Conservation (phyloP, 768 basidiomycete genomes). For the Phylloporus scabripes region DNA sequence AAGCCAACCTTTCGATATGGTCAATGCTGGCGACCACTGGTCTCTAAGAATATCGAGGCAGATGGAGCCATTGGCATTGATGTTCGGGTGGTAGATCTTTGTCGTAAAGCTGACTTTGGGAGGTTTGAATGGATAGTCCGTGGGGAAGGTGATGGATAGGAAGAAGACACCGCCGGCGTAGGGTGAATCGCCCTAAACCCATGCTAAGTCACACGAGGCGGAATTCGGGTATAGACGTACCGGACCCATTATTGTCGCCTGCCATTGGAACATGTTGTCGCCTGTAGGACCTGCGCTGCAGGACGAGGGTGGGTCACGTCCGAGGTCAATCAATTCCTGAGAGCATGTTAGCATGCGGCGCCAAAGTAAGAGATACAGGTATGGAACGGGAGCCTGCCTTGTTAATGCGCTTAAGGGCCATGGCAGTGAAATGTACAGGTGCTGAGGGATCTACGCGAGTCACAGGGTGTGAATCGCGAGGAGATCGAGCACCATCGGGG, state of each 20-base stretch:
- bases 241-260: slow-evolving; percentile 99
- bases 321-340: slow-evolving; percentile 98
- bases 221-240: slow-evolving; percentile 45
- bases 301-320: slow-evolving; percentile 98
- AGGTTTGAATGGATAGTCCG: slow-evolving; percentile 99
- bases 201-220: slow-evolving; percentile 20
- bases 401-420: slow-evolving; percentile 99
- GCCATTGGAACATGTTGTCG: slow-evolving; percentile 99
- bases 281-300: slow-evolving; percentile 98
- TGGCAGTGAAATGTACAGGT: slow-evolving; percentile 30
- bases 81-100: slow-evolving; percentile 99
- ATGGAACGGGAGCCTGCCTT: slow-evolving; percentile 52
- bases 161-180: slow-evolving; percentile 99
- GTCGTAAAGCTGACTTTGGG: slow-evolving; percentile 99
- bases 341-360: slow-evolving; percentile 10
- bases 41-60: slow-evolving; percentile 98
- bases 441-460: slow-evolving; percentile 12
- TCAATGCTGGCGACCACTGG: slow-evolving; percentile 98
- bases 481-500: slow-evolving; percentile 35
- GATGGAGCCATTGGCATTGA: slow-evolving; percentile 99
- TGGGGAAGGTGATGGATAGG: slow-evolving; percentile 89
- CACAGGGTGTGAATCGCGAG: slow-evolving; percentile 12
- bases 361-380: not conserved
- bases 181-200: slow-evolving; percentile 83
- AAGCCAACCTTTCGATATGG: slow-evolving; percentile 90